These are phyloP conservation scores for Fusarium sp. DNA, from an alignment of 2,329 filamentous ascomycete genomes.

Conservation along the genomic window DNA sequence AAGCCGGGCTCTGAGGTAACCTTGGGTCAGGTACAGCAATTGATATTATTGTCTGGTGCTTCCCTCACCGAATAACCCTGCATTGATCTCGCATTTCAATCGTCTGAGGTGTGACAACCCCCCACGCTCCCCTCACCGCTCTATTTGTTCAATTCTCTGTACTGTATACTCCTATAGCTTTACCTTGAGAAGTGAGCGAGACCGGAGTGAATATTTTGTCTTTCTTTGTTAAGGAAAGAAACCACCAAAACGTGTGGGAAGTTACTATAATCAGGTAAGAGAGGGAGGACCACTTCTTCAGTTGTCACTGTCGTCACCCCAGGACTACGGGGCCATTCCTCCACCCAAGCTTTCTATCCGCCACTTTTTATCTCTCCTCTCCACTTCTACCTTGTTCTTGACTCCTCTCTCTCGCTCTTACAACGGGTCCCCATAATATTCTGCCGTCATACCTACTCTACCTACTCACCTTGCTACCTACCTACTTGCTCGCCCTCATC, in stretches of 20 bases:
- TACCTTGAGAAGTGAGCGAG: conserved; percentile 18
- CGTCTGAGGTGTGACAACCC: conserved; percentile 21
- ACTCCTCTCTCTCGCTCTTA: conserved; percentile 20
- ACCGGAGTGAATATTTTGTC: conserved; percentile 6
- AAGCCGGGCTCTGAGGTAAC: neutral
- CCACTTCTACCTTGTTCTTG: conserved; percentile 34
- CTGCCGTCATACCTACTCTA: conserved; percentile 35
- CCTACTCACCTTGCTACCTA: neutral
- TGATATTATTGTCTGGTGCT: neutral
- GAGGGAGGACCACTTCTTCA: conserved; percentile 20
- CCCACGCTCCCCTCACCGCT: conserved; percentile 32
- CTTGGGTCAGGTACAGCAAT: conserved; percentile 15
- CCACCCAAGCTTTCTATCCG: conserved; percentile 43
- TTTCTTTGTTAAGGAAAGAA: neutral
- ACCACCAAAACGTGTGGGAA: neutral
- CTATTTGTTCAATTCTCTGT: neutral
- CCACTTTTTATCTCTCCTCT: conserved; percentile 39
- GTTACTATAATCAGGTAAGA: neutral
- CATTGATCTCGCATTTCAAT: conserved; percentile 31
- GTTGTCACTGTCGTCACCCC: conserved; percentile 38
- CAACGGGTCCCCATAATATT: conserved; percentile 24
- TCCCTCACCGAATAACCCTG: conserved; percentile 28
- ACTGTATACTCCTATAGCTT: neutral
- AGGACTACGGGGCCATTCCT: conserved; percentile 38
- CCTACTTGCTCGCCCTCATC: conserved; percentile 20